Conservation (phyloP, 441 rosid species). For the Capsella rubella region DNA sequence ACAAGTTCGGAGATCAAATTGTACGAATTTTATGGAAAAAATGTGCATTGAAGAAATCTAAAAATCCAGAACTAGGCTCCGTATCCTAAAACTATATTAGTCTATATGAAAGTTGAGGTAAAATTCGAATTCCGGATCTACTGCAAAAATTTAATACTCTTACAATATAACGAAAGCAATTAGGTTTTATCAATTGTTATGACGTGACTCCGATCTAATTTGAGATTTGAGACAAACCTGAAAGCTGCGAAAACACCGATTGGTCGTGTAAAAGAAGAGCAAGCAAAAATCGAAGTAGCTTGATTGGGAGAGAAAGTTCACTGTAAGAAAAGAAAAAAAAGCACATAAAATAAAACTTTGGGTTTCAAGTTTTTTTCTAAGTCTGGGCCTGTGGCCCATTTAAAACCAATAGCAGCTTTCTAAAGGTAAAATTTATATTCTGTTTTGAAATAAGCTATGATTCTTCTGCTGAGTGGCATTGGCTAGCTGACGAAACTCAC, state of each 20-base stretch:
- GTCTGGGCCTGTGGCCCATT: conserved; percentile 4
- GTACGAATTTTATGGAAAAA: neutral
- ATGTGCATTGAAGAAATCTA: conserved; percentile 8
- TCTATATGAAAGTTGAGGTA: neutral
- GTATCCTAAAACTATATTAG: neutral
- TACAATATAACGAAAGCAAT: neutral
- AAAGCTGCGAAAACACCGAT: conserved; percentile 17
- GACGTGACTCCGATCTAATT: neutral
- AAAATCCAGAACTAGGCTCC: conserved; percentile 1
- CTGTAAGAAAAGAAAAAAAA: neutral
- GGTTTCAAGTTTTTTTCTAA: neutral
- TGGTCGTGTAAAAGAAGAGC: conserved; percentile 11
- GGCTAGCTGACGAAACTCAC: neutral
- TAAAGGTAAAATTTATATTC: no score
- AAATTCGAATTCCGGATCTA: conserved; percentile 28
- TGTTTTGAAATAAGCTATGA: no score
- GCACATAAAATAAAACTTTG: neutral
- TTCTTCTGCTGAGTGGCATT: neutral
- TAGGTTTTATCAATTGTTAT: neutral
- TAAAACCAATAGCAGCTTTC: neutral
- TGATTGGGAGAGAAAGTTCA: conserved; percentile 27
- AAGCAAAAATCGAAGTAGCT: conserved; percentile 3
- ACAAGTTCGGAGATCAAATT: conserved; percentile 18
- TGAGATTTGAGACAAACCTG: conserved; percentile 34
- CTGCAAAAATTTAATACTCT: conserved; percentile 1